Conservation (phyloP, 768 basidiomycete species). For the Trametes punicea region DNA sequence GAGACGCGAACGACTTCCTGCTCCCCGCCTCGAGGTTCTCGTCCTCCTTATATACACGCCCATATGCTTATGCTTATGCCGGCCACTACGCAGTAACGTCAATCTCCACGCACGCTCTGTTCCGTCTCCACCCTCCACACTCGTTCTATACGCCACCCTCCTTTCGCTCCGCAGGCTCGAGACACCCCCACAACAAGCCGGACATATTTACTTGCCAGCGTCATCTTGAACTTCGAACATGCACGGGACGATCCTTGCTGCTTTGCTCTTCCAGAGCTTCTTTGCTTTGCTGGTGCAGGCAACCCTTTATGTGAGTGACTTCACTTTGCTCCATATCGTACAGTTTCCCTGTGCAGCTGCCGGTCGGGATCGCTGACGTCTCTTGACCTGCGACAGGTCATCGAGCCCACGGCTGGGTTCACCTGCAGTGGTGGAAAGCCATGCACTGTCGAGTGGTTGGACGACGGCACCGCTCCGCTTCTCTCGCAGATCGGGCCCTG, state of each 20-base stretch:
- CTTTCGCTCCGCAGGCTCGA: conserved; percentile 2
- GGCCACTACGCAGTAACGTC: neutral
- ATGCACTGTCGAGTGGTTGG: conserved; percentile 59
- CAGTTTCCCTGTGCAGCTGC: neutral
- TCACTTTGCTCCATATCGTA: neutral
- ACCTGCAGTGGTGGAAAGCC: conserved; percentile 51
- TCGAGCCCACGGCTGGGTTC: conserved; percentile 40
- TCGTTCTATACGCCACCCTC: conserved; percentile 1
- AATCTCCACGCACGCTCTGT: neutral
- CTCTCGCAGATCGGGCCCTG: conserved; percentile 49
- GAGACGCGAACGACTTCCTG: neutral
- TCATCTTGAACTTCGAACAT: neutral
- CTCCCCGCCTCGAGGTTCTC: neutral
- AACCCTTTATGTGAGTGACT: conserved; percentile 40
- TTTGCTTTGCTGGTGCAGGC: conserved; percentile 30
- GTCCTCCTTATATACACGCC: neutral
- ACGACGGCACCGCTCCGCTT: conserved; percentile 55
- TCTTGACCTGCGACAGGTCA: conserved; percentile 36
- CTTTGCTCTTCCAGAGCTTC: conserved; percentile 14
- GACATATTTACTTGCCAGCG: no score
- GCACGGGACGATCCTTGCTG: neutral
- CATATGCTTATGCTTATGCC: conserved; percentile 7
- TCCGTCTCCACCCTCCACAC: neutral
- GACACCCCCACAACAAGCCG: neutral
- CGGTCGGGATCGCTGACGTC: neutral